Evolutionary conservation across 2,329 filamentous ascomycete genomes (phyloP).

Genomic region (Daldinia eschscholtzii): DNA sequence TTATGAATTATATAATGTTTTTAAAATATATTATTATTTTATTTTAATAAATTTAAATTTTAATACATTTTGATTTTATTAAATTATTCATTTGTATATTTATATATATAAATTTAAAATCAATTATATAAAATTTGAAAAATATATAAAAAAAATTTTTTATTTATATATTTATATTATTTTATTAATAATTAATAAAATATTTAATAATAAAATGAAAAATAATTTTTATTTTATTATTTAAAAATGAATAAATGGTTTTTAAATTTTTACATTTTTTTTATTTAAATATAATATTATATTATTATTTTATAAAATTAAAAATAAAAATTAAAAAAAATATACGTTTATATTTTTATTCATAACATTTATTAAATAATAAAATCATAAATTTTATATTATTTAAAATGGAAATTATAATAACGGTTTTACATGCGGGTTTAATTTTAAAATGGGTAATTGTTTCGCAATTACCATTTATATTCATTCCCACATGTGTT

Average conservation of each 20-base stretch:
- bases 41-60: background rate
- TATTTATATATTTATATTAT: background rate
- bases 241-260: background rate
- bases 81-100: background rate
- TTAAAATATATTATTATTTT: background rate
- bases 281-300: too few relatives aligned
- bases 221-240: constrained; percentile 4
- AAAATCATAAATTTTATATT: too few relatives aligned
- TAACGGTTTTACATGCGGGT: too few relatives aligned
- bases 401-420: too few relatives aligned
- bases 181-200: background rate
- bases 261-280: background rate
- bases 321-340: too few relatives aligned
- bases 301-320: too few relatives aligned
- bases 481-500: too few relatives aligned
- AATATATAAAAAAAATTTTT: background rate
- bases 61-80: background rate
- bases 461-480: too few relatives aligned
- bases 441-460: too few relatives aligned
- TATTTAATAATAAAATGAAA: background rate
- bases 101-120: background rate
- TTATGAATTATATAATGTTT: background rate
- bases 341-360: too few relatives aligned
- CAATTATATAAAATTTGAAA: too few relatives aligned
- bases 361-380: too few relatives aligned